These are phyloP conservation scores for Pecoramyces ruminantium DNA, from an alignment of 192 early-diverging fungal species.

Conservation along the genomic window DNA sequence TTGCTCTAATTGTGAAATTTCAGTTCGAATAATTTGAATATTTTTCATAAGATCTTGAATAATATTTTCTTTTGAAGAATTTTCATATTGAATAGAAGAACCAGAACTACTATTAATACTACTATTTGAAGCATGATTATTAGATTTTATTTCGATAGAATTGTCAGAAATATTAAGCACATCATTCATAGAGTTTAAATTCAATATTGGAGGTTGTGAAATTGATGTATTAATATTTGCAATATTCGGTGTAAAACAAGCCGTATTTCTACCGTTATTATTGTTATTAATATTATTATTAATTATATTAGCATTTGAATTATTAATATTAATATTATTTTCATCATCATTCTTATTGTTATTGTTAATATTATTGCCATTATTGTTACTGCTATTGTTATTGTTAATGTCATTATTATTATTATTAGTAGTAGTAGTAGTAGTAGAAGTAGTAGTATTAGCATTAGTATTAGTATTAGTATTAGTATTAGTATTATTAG, in stretches of 20 bases:
- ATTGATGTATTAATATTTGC: too few relatives aligned
- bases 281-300: too few relatives aligned
- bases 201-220: too few relatives aligned
- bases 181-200: not conserved
- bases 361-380: not conserved
- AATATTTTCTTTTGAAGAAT: not conserved
- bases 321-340: not conserved
- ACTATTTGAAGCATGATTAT: not conserved
- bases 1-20: not conserved
- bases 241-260: too few relatives aligned
- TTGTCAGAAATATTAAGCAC: not conserved
- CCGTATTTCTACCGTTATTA: too few relatives aligned
- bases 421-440: too few relatives aligned
- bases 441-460: not conserved
- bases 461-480: too few relatives aligned
- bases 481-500: too few relatives aligned
- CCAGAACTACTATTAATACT: not conserved
- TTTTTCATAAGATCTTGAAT: not conserved
- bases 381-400: too few relatives aligned
- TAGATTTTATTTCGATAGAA: not conserved
- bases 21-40: not conserved
- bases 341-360: not conserved
- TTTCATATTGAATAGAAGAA: not conserved
- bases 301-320: not conserved
- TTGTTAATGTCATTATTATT: too few relatives aligned